Conservation (phyloP, 306 rosid species). For the Abrus precatorius region DNA sequence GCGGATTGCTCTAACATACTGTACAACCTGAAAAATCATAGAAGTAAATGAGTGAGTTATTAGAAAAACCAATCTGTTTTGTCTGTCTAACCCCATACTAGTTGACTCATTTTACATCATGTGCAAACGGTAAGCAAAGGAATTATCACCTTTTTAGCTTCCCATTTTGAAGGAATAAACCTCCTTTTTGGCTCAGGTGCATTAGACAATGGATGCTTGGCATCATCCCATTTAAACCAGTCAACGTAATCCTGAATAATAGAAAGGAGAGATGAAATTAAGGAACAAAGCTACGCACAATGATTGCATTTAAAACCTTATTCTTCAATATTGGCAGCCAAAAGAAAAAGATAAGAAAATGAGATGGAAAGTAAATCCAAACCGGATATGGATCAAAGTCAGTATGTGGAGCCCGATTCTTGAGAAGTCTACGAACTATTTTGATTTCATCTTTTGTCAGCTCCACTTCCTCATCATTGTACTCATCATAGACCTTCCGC, state of each 20-base stretch:
- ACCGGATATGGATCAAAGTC: slow-evolving; percentile 89
- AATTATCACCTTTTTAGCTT: slow-evolving; percentile 72
- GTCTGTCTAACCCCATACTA: slow-evolving; percentile 8
- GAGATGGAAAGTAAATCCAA: slow-evolving; percentile 44
- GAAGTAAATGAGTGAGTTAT: slow-evolving; percentile 43
- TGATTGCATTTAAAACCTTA: slow-evolving; percentile 16
- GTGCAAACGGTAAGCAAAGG: slow-evolving; percentile 2
- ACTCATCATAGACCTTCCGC: slow-evolving; percentile 82
- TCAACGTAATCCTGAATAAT: slow-evolving; percentile 76
- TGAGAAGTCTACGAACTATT: slow-evolving; percentile 66
- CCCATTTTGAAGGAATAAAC: slow-evolving; percentile 96
- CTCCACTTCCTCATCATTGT: slow-evolving; percentile 83
- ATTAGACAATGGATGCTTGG: slow-evolving; percentile 86
- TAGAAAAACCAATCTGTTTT: slow-evolving; percentile 31
- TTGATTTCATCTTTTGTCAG: slow-evolving; percentile 74
- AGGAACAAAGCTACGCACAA: slow-evolving; percentile 23
- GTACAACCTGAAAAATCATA: slow-evolving; percentile 72
- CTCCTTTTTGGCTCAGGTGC: slow-evolving; percentile 98
- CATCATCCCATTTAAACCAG: slow-evolving; percentile 94
- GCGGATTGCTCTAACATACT: slow-evolving; percentile 79
- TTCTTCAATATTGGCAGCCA: slow-evolving; percentile 1
- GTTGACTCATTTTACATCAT: slow-evolving; percentile 31
- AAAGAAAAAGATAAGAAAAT: slow-evolving; percentile 12
- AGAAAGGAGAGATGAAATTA: slow-evolving; percentile 27
- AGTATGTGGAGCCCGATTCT: slow-evolving; percentile 81